Evolutionary conservation across 352 stramenopile genomes (phyloP).

Genomic region (Globisporangium lucens): DNA sequence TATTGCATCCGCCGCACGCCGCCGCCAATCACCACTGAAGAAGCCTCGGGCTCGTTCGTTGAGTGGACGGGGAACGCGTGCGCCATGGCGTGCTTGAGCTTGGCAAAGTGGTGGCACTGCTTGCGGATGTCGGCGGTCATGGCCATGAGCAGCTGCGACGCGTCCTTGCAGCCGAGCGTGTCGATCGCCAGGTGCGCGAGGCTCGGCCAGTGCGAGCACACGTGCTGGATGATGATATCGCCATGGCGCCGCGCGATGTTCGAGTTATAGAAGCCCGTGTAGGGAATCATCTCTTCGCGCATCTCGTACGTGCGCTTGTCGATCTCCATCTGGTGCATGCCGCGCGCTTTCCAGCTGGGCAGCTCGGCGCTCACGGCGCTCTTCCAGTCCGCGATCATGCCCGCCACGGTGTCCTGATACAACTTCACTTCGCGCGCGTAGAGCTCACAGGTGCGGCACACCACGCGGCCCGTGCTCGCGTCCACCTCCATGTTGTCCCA

Average conservation of each 20-base stretch:
- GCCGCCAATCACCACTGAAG: background rate
- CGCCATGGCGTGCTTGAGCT: constrained; percentile 50
- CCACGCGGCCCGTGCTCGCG: constrained; percentile 26
- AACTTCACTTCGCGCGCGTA: constrained; percentile 42
- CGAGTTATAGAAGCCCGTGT: constrained; percentile 51
- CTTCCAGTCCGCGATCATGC: constrained; percentile 45
- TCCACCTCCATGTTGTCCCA: constrained; percentile 57
- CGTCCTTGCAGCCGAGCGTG: constrained; percentile 40
- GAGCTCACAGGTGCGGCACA: constrained; percentile 36
- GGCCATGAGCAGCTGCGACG: constrained; percentile 38
- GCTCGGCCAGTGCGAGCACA: constrained; percentile 42
- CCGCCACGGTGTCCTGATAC: constrained; percentile 42
- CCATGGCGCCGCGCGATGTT: constrained; percentile 51
- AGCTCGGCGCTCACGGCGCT: constrained; percentile 31
- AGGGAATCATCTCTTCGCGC: constrained; percentile 56
- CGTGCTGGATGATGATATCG: constrained; percentile 57
- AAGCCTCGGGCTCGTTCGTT: background rate
- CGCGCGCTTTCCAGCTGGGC: constrained; percentile 40
- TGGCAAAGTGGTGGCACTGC: constrained; percentile 49
- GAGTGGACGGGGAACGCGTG: constrained; percentile 25
- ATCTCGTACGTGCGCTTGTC: constrained; percentile 56
- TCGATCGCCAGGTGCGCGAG: constrained; percentile 43
- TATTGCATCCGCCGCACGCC: constrained; percentile 39
- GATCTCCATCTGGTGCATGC: constrained; percentile 63
- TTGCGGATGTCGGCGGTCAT: constrained; percentile 52